A percentile compares a stretch with the other conserved stretches of the same genome.
These are phyloP conservation scores for Neonectria hederae DNA, from an alignment of 2,329 filamentous ascomycete genomes.

Conservation along the genomic window DNA sequence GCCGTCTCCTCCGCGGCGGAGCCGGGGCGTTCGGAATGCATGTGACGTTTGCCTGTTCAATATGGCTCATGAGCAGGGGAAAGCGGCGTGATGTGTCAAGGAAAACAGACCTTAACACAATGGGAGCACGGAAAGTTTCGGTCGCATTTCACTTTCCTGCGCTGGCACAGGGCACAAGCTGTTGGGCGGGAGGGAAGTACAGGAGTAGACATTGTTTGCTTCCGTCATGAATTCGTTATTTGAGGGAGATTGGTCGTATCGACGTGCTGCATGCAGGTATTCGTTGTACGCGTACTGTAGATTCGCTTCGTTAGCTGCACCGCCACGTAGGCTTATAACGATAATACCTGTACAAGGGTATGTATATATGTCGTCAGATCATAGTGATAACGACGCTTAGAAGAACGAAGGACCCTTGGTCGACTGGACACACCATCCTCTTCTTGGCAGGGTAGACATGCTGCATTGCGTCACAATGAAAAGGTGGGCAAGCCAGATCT, in stretches of 20 bases:
- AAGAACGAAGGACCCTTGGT: neutral
- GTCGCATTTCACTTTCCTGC: constrained; percentile 19
- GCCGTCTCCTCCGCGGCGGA: neutral
- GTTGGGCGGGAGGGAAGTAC: neutral
- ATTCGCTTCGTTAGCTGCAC: neutral
- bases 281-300: neutral
- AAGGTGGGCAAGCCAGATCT: no score
- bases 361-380: neutral
- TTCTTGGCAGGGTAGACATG: no score
- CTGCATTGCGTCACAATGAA: no score
- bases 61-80: neutral
- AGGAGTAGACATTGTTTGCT: neutral
- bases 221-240: no score
- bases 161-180: constrained; percentile 10
- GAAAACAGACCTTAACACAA: constrained; percentile 7
- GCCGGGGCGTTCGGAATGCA: constrained; percentile 8
- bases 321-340: neutral
- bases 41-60: neutral
- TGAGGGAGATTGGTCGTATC: no score
- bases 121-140: constrained; percentile 12
- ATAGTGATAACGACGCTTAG: no score
- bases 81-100: neutral
- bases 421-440: no score
- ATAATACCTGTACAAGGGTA: neutral
- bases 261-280: neutral